Percentiles rank a stretch among this genome's conserved stretches.
These are phyloP conservation scores for Jacaranda copaia DNA, from an alignment of 257 asterid species.

Conservation along the genomic window DNA sequence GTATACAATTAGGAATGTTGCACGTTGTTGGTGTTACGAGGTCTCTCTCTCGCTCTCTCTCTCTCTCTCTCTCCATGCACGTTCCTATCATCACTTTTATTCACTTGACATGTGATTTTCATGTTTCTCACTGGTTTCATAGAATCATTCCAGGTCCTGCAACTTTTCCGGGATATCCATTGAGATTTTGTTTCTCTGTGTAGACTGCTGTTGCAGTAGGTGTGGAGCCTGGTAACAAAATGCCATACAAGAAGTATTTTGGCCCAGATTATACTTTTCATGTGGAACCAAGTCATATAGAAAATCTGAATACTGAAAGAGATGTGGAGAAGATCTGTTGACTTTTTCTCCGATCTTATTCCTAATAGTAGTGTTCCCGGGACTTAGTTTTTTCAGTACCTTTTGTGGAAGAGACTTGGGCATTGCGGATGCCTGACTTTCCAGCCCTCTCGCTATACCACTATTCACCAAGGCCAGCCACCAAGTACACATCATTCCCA, in stretches of 20 bases:
- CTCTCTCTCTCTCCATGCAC: slow-evolving; percentile 21
- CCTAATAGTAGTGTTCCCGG: not conserved
- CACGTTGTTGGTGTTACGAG: slow-evolving; percentile 69
- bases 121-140: not conserved
- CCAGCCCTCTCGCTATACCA: no score
- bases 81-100: not conserved
- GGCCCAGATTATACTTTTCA: slow-evolving; percentile 76
- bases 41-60: no score
- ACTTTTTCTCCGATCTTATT: not conserved
- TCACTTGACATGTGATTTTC: not conserved
- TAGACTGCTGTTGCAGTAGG: slow-evolving; percentile 86
- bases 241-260: slow-evolving; percentile 77
- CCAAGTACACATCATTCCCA: not conserved
- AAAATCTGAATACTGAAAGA: slow-evolving; percentile 56
- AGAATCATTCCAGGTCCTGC: not conserved
- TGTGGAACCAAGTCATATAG: slow-evolving; percentile 61
- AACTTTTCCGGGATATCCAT: slow-evolving; percentile 11
- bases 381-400: not conserved
- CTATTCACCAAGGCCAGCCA: not conserved
- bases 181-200: slow-evolving; percentile 34
- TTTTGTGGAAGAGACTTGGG: not conserved
- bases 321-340: slow-evolving; percentile 74
- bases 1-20: slow-evolving; percentile 54
- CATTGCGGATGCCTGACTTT: no score
- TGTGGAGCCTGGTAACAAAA: slow-evolving; percentile 69